Percentiles rank a stretch among this genome's conserved stretches.
Conservation (phyloP, 2,329 filamentous ascomycete species). For the Mycosphaerella arachidis region DNA sequence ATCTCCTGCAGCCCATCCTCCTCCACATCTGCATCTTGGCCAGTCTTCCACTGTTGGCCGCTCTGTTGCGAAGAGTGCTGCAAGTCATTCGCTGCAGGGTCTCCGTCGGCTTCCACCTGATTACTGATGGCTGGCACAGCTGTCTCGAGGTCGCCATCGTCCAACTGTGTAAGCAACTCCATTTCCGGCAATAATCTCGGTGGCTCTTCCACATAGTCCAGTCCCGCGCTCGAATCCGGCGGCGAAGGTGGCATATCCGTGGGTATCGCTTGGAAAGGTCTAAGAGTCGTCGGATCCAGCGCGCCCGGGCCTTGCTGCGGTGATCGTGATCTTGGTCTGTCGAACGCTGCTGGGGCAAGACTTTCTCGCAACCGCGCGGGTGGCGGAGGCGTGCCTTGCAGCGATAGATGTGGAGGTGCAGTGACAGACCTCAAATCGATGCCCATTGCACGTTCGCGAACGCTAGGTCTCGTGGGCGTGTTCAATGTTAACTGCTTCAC, state of each 20-base stretch:
- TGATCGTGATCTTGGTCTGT: not conserved
- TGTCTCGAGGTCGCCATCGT: not conserved
- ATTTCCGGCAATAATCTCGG: not conserved
- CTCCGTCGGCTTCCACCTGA: not conserved
- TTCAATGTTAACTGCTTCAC: constrained; percentile 14
- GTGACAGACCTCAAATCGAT: constrained; percentile 32
- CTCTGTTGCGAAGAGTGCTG: too few species aligned
- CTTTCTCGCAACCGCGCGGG: constrained; percentile 30
- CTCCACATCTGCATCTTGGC: not conserved
- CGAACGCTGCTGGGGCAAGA: constrained; percentile 23
- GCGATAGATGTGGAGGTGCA: constrained; percentile 40
- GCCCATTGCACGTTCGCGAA: constrained; percentile 19
- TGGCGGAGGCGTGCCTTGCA: constrained; percentile 42
- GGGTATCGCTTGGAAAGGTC: constrained; percentile 29
- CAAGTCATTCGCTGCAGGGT: too few species aligned
- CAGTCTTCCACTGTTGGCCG: too few species aligned
- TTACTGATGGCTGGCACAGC: not conserved
- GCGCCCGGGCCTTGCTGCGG: constrained; percentile 4
- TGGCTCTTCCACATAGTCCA: constrained; percentile 17
- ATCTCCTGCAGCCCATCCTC: not conserved
- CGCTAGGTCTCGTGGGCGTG: constrained; percentile 18
- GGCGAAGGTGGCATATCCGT: constrained; percentile 34
- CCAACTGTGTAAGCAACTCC: constrained; percentile 1
- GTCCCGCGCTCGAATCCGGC: constrained; percentile 32
- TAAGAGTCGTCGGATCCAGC: constrained; percentile 10